Base-by-base conservation (phyloP, 371 early-diverging fungal genomes). In the Apophysomyces elegans region DNA sequence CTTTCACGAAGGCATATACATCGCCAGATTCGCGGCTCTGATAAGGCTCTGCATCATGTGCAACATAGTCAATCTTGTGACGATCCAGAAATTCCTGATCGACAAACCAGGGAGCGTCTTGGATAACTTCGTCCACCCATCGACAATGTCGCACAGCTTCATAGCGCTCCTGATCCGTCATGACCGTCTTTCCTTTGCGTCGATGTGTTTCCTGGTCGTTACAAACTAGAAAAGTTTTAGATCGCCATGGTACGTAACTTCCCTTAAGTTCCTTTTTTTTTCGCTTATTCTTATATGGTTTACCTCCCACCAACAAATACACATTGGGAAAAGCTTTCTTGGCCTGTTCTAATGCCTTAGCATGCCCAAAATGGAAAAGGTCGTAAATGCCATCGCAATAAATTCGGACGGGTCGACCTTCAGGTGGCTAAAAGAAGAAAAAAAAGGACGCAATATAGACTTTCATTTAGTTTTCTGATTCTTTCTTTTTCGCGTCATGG, bases 31-130 rank as follows among this genome's bases (percentile, higher is more conserved):
- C 95, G 6, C 76, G 88, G 26, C 90, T 86, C 58, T 84, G 83
- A 69, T 99, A 99, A 2, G 97, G 97, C 12, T 95, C 89, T 64
- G 95, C 98, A 79, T 99, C 99, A 75, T 99, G 99, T 16, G 97
- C 96, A n/a, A 99, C 98, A 78, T 92, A 97, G 74, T 98, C 98
- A 56, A 99, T 97, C 72, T 87, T 67, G 69, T 99, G 93, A 70
- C 87, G 61, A 70, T 94, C 92, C 8, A 99, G 68, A 67, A 97
- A 99, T 50, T 90, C 97, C 64, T 92, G 91, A 44, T 87, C 89
- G 47, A 97, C 86, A 37, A 90, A 73, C 99, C 99, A 98, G 9
- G 97, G 97, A 14, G 95, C 95, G 69, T 91, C 84, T 50, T 84
- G 84, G 56, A 98, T 78, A 56, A 98, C 95, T 75, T 97, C 92